Conservation (phyloP, 257 asterid species). For the Fraxinus quadrangulata region DNA sequence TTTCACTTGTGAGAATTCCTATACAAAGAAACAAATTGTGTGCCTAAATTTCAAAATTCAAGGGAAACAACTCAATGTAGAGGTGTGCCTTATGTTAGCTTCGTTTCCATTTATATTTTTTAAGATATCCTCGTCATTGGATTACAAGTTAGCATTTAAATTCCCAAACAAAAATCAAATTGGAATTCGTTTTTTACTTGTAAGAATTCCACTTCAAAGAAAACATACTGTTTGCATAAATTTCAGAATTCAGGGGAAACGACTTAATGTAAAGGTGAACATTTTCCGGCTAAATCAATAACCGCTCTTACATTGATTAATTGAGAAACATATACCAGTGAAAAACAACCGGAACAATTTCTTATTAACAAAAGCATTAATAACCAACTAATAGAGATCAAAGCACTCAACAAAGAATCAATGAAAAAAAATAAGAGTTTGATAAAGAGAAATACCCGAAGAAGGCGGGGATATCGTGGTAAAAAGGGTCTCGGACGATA, state of each 20-base stretch:
- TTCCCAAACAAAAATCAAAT: background rate
- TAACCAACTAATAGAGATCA: background rate
- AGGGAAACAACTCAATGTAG: background rate
- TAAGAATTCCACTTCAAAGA: background rate
- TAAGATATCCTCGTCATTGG: background rate
- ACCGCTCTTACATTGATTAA: background rate
- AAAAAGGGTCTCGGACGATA: constrained; percentile 85
- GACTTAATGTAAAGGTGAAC: background rate
- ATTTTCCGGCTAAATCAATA: background rate
- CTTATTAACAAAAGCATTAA: background rate
- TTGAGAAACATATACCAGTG: background rate
- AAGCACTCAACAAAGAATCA: background rate
- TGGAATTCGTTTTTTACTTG: background rate
- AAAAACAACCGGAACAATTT: background rate
- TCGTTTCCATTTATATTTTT: background rate
- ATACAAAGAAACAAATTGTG: background rate
- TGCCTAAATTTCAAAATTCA: background rate
- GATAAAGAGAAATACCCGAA: constrained; percentile 60
- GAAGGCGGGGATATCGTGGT: constrained; percentile 76
- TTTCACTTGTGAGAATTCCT: background rate
- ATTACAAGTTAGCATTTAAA: background rate
- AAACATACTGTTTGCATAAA: background rate
- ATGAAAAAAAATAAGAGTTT: background rate
- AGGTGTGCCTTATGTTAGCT: background rate
- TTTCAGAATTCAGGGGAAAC: background rate